A percentile compares a stretch with the other conserved stretches of the same genome.
Conservation (phyloP, 441 rosid species). For the Aleurites moluccanus region DNA sequence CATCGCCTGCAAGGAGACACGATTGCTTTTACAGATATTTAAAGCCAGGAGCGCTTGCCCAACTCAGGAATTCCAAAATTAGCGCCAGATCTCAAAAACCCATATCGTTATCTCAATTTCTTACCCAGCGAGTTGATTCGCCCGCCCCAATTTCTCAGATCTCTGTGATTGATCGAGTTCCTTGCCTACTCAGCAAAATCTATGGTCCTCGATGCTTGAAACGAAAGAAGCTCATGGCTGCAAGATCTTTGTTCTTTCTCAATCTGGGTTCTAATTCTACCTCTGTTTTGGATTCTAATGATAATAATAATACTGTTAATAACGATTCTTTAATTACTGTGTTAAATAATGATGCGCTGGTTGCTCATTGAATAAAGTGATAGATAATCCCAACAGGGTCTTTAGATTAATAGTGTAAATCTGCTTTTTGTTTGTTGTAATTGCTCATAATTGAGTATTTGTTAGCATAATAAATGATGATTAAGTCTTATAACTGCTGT, state of each 20-base stretch:
- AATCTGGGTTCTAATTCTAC: conserved; percentile 10
- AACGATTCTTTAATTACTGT: conserved; percentile 17
- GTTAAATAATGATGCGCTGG: conserved; percentile 13
- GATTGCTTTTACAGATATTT: conserved; percentile 35
- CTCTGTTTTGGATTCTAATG: conserved; percentile 6
- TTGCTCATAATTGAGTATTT: conserved; percentile 2
- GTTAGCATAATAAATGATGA: background rate
- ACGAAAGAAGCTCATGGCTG: conserved; percentile 54
- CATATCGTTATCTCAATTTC: conserved; percentile 20
- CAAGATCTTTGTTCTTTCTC: conserved; percentile 39
- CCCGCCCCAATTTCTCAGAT: conserved; percentile 27
- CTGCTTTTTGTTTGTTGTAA: background rate
- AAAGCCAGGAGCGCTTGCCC: conserved; percentile 70
- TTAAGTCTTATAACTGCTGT: background rate
- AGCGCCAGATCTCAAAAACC: conserved; percentile 36
- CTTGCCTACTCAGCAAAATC: conserved; percentile 37
- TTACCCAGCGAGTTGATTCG: conserved; percentile 16
- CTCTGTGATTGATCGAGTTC: conserved; percentile 32
- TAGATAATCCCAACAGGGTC: background rate
- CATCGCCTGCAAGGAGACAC: background rate
- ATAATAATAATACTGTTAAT: background rate
- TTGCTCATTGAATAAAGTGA: conserved; percentile 9
- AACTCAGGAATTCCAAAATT: conserved; percentile 54
- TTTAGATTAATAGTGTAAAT: background rate
- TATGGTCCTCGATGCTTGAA: conserved; percentile 34